Conservation (phyloP, 129 eudicot genomes). For the Arctium lappa region DNA sequence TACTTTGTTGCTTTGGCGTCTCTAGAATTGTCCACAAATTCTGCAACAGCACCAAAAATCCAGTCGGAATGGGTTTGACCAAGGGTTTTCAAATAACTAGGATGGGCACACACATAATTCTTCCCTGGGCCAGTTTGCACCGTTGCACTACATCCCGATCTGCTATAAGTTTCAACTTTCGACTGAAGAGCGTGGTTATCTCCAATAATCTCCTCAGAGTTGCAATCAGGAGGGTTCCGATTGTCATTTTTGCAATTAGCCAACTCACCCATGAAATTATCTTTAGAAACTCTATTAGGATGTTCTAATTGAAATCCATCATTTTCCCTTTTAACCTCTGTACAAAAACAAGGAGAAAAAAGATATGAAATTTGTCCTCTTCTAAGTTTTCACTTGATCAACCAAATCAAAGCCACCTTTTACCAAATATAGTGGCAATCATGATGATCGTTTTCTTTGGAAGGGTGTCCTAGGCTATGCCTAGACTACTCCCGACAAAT, state of each 20-base stretch:
- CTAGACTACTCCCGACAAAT: too few species aligned
- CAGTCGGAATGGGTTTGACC: conserved; percentile 78
- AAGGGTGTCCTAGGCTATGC: too few species aligned
- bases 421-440: background rate
- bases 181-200: conserved; percentile 8
- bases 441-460: background rate
- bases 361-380: background rate
- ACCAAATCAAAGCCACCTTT: background rate
- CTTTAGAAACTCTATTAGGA: background rate
- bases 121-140: conserved; percentile 11
- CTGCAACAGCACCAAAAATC: conserved; percentile 84
- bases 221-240: conserved; percentile 12
- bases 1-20: conserved; percentile 73
- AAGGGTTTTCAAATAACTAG: conserved; percentile 65
- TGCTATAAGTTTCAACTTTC: conserved; percentile 19
- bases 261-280: conserved; percentile 18
- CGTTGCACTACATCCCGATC: conserved; percentile 3
- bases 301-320: background rate
- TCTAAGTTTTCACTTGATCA: background rate
- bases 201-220: conserved; percentile 1
- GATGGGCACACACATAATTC: conserved; percentile 45
- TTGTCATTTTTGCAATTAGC: conserved; percentile 18
- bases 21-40: conserved; percentile 73
- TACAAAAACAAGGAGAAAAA: background rate
- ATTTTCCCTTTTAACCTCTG: conserved; percentile 20